These are phyloP conservation scores for Colletotrichum sidae DNA, from an alignment of 2,329 filamentous ascomycete species.

Conservation along the genomic window DNA sequence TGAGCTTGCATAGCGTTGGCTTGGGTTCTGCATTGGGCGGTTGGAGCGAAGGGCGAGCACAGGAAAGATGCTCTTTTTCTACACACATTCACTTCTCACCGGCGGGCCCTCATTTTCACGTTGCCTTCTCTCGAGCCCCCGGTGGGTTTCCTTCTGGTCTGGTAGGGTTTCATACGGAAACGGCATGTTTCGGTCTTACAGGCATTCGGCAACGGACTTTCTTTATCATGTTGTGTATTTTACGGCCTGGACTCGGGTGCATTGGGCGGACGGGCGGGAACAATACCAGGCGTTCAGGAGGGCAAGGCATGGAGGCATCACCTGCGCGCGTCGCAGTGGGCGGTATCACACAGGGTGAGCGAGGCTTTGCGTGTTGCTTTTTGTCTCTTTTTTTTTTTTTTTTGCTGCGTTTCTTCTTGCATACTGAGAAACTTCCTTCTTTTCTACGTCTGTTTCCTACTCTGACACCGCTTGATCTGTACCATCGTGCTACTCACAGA, in stretches of 20 bases:
- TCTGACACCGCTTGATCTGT: conserved; percentile 33
- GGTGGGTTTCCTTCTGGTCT: conserved; percentile 10
- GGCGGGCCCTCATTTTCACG: conserved; percentile 26
- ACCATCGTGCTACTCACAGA: conserved; percentile 25
- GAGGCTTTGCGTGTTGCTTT: conserved; percentile 23
- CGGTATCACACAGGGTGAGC: conserved; percentile 17
- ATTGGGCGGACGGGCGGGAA: conserved; percentile 22
- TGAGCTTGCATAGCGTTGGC: conserved; percentile 31
- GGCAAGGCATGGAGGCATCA: conserved; percentile 27
- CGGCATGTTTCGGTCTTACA: conserved; percentile 21
- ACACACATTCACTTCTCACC: conserved; percentile 20
- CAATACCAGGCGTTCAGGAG: conserved; percentile 36
- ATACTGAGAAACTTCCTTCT: conserved; percentile 6
- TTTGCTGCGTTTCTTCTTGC: conserved; percentile 6
- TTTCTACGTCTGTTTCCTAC: conserved; percentile 26
- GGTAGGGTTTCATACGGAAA: conserved; percentile 3
- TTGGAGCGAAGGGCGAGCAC: conserved; percentile 27
- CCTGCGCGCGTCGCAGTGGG: conserved; percentile 2
- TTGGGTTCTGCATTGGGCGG: conserved; percentile 32
- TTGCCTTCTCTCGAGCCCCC: background rate
- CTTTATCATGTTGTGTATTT: conserved; percentile 24
- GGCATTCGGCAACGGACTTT: conserved; percentile 27
- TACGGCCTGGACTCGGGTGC: conserved; percentile 24
- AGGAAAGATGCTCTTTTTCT: conserved; percentile 22
- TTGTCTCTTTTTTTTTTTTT: conserved; percentile 17